Evolutionary conservation across 2,329 filamentous ascomycete genomes (phyloP).

Genomic region (Neofusicoccum cordaticola): DNA sequence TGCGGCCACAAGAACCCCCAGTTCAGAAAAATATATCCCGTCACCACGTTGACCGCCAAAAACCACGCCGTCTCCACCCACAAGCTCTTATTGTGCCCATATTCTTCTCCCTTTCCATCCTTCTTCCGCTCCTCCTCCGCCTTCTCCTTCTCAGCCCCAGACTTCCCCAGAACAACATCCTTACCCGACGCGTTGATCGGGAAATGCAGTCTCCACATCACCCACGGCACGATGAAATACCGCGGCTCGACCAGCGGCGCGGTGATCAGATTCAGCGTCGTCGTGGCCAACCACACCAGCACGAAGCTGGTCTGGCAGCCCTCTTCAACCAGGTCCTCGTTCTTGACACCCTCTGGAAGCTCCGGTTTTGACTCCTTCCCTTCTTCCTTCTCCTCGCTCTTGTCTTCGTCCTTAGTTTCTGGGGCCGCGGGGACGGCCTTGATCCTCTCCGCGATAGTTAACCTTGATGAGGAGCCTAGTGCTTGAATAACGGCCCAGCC

Average conservation of each 20-base stretch:
- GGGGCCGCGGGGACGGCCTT: background rate
- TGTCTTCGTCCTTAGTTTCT: background rate
- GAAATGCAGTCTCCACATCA: constrained; percentile 83
- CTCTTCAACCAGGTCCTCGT: constrained; percentile 11
- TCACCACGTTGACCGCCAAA: constrained; percentile 60
- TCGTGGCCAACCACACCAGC: constrained; percentile 65
- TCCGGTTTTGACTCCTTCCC: background rate
- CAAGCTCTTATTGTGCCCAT: constrained; percentile 40
- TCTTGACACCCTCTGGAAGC: background rate
- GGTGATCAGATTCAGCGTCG: constrained; percentile 74
- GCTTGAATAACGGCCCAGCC: constrained; percentile 66
- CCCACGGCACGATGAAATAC: constrained; percentile 94
- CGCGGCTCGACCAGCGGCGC: constrained; percentile 92
- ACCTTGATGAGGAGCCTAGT: constrained; percentile 43
- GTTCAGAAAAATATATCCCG: constrained; percentile 69
- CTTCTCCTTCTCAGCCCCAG: background rate
- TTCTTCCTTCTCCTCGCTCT: background rate
- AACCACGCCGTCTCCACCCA: constrained; percentile 70
- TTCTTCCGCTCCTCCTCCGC: background rate
- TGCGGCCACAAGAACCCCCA: constrained; percentile 66
- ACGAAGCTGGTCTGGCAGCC: constrained; percentile 46
- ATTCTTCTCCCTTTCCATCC: background rate
- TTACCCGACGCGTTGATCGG: constrained; percentile 44
- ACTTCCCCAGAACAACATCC: background rate
- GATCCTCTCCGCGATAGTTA: constrained; percentile 2